Evolutionary conservation across 2,329 filamentous ascomycete species (phyloP).

Genomic region (Biscogniauxia mediterranea): DNA sequence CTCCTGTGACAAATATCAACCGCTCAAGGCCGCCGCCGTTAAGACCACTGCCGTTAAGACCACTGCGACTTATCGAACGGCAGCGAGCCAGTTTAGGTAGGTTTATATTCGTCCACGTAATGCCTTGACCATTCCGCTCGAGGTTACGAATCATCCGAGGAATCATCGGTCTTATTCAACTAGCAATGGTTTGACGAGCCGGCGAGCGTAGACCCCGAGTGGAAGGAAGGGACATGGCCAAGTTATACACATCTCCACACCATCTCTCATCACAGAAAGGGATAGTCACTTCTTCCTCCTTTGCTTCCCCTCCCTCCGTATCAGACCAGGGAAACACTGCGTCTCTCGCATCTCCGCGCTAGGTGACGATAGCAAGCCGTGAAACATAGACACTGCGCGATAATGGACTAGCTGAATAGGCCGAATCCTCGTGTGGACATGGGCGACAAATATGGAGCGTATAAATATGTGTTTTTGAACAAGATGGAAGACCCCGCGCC

Average conservation of each 20-base stretch:
- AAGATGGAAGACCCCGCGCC: slow-evolving; percentile 33
- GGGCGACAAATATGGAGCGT: background rate
- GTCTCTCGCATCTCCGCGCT: background rate
- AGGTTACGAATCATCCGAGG: background rate
- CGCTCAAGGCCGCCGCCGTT: background rate
- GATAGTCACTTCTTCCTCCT: background rate
- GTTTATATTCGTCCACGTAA: background rate
- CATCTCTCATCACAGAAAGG: background rate
- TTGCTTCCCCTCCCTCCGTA: background rate
- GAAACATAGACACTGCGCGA: background rate
- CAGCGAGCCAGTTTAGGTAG: background rate
- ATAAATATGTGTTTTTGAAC: slow-evolving; percentile 28
- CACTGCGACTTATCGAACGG: background rate
- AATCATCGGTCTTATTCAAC: background rate
- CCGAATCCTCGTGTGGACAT: background rate
- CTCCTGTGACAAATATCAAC: background rate
- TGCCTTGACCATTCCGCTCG: background rate
- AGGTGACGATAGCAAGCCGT: background rate
- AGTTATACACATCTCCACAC: background rate
- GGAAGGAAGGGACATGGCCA: slow-evolving; percentile 1
- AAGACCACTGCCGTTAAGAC: background rate
- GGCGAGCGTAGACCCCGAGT: background rate
- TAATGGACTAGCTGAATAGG: background rate
- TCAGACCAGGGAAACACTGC: background rate
- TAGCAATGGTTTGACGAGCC: background rate